phyloP scores from a whole-genome alignment of 106 monocot genomes.

The Dioscorea zingiberensis region DNA sequence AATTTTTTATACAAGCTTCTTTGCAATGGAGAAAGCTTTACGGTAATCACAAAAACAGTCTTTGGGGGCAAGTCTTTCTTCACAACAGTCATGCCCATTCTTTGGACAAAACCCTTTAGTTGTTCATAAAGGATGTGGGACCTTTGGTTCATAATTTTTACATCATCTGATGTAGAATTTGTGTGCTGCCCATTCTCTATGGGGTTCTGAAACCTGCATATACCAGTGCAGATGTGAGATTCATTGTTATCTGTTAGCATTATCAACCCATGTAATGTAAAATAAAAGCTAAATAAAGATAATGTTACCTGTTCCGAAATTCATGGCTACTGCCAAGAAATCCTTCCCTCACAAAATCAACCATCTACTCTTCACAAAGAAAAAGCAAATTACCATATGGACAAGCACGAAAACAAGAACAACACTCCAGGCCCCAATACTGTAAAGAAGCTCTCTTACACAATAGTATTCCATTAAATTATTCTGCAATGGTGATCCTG shows the following conservation, averaged over 20 bases:
- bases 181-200: conserved; percentile 97
- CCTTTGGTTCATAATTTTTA: conserved; percentile 97
- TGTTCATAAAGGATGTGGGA: conserved; percentile 94
- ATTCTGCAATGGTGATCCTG: conserved; percentile 97
- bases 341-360: conserved; percentile 99
- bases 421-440: background rate
- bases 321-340: conserved; percentile 93
- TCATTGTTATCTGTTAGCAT: too few species aligned
- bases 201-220: conserved; percentile 91
- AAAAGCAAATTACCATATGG: conserved; percentile 4
- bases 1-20: conserved; percentile 81
- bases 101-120: conserved; percentile 93
- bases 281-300: too few species aligned
- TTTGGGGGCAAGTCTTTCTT: conserved; percentile 94
- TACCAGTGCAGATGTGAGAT: background rate
- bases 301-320: conserved; percentile 74
- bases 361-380: conserved; percentile 64
- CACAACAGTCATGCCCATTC: conserved; percentile 96
- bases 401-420: background rate
- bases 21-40: conserved; percentile 93
- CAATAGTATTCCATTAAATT: conserved; percentile 99
- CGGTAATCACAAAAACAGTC: conserved; percentile 87
- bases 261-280: too few species aligned
- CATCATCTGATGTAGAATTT: conserved; percentile 90
- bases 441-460: conserved; percentile 41